Base-by-base conservation (phyloP, 306 rosid genomes). In the Datisca glomerata region DNA sequence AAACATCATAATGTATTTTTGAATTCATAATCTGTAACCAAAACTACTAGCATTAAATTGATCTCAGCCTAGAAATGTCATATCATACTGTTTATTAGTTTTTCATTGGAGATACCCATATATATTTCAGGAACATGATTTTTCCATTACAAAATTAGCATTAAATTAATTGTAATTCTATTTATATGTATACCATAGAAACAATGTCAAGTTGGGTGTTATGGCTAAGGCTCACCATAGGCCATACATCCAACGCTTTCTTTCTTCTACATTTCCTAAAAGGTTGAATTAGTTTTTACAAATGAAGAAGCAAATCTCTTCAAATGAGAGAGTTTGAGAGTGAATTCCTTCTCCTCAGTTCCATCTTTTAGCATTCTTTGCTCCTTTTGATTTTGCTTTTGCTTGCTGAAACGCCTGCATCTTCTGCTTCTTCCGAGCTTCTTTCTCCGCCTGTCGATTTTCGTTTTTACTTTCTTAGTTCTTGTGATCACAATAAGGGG, bases 361-460 rank as follows among this genome's bases (percentile, higher is more conserved):
- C 98, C 95, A 89, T 63, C 98, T 80, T 74, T 80, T 89, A 0
- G 95, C 40, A 51, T 84, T 84, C 66, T 84, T 89, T 15, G 33
- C 9, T 37, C 93, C 86, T 66, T 77, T 80, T 1, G 98, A 84
- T 59, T 89, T 89, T 22, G 82, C 73, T 71, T 89, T 89, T 17
- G 86, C 91, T 35, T 79, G 86, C 68, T 89, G 98, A 68, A 89
- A 84, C 39, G 95, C 93, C 58, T 74, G 73, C 74, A 70, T 68
- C 61, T 70, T 89, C 64, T 84, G 98, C 37, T 89, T 89, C 79
- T 75, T 89, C 66, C 75, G 49, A 15, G 86, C 97, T 72, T 83
- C 93, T 53, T 89, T 89, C 73, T 89, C 97, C 18, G 97, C 93
- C 95, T 83, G 61, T 18, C 41, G 24, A 51, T 9, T 27, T 4